Percentiles rank a stretch among this genome's conserved stretches.
phyloP scores from a whole-genome alignment of 176 grass and related monocot genomes.

The Paspalum vaginatum region DNA sequence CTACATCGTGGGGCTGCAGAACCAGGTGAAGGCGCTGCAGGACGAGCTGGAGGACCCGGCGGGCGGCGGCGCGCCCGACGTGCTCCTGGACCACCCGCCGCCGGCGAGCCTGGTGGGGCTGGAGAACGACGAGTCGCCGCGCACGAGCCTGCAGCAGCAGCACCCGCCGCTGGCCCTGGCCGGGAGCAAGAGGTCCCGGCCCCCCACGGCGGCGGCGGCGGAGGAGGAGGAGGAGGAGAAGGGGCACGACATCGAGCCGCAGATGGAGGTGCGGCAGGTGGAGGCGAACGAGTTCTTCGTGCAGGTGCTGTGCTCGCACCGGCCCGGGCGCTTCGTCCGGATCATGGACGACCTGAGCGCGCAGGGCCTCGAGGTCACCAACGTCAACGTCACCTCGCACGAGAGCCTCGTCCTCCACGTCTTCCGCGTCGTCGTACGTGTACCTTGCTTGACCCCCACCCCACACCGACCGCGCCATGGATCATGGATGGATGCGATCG shows the following conservation, averaged over 20 bases:
- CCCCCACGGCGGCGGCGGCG: not conserved
- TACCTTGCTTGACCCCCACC: too few relatives aligned
- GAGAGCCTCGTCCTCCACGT: conserved; percentile 75
- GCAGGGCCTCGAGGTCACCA: conserved; percentile 73
- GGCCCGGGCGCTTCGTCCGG: conserved; percentile 58
- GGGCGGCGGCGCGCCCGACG: conserved; percentile 46
- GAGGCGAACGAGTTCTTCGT: conserved; percentile 89
- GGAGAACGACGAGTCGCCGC: conserved; percentile 48
- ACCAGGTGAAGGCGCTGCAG: conserved; percentile 81
- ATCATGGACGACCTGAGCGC: conserved; percentile 79
- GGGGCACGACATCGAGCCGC: conserved; percentile 67
- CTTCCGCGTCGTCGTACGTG: conserved; percentile 69
- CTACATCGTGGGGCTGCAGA: conserved; percentile 85
- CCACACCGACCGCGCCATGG: not conserved
- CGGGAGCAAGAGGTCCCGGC: conserved; percentile 35
- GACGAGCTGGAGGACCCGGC: conserved; percentile 81
- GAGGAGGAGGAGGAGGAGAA: conserved; percentile 12
- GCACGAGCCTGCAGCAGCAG: not conserved
- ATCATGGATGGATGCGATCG: not conserved
- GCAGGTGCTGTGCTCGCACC: conserved; percentile 77
- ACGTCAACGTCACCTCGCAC: conserved; percentile 74
- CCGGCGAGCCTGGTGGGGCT: conserved; percentile 51
- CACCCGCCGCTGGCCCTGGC: not conserved
- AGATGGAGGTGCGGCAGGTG: conserved; percentile 82
- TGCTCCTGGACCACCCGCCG: conserved; percentile 48